Conservation (phyloP, 208 protist genomes). For the Jaenimonas drosophilae region DNA sequence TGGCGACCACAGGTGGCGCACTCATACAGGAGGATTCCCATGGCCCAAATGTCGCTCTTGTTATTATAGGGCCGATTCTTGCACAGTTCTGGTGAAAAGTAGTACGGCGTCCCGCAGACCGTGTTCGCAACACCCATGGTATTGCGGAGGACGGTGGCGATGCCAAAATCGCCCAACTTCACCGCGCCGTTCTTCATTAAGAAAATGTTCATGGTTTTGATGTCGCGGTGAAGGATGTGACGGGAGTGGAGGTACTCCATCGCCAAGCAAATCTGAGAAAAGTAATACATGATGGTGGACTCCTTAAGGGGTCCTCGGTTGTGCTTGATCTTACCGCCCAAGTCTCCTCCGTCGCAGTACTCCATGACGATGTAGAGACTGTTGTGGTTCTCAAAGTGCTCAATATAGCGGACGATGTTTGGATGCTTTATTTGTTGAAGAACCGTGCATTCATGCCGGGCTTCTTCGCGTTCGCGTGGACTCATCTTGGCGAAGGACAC, state of each 20-base stretch:
- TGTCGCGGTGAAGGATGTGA: conserved; percentile 91
- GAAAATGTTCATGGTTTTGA: conserved; percentile 92
- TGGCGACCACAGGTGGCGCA: conserved; percentile 73
- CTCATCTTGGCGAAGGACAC: conserved; percentile 79
- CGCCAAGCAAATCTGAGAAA: conserved; percentile 87
- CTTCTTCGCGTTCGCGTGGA: conserved; percentile 81
- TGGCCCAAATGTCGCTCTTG: conserved; percentile 94
- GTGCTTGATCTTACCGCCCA: conserved; percentile 62
- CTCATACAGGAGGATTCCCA: conserved; percentile 87
- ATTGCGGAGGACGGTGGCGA: conserved; percentile 84
- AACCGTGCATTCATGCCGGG: conserved; percentile 77
- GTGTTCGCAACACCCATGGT: conserved; percentile 91
- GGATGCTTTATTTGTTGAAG: conserved; percentile 83
- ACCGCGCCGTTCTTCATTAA: conserved; percentile 88
- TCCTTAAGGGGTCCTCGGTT: conserved; percentile 72
- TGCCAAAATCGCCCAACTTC: conserved; percentile 92
- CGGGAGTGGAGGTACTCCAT: conserved; percentile 89
- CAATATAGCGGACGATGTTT: conserved; percentile 90
- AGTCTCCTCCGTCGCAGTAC: conserved; percentile 86
- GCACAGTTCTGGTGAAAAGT: conserved; percentile 94
- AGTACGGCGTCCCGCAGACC: conserved; percentile 92
- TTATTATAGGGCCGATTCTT: conserved; percentile 94
- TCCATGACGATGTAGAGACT: conserved; percentile 92
- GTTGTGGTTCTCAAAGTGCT: conserved; percentile 86
- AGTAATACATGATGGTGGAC: conserved; percentile 80